Evolutionary conservation across 345 rosid genomes (phyloP), one percentile per base, ranked within the genome.

Genomic region (Gossypium raimondii): DNA sequence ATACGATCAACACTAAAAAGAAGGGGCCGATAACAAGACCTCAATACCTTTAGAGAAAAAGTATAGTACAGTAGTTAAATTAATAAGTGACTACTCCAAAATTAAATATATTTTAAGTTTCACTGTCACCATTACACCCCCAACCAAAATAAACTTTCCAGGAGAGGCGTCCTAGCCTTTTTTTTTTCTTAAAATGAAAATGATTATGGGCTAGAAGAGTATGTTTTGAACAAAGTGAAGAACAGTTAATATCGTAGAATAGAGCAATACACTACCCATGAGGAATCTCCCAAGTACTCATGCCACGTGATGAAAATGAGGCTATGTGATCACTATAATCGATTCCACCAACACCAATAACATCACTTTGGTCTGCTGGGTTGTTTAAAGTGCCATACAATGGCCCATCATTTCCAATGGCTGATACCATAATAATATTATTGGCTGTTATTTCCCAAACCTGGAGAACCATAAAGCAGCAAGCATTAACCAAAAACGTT

Each of bases 221-320:
- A 8, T 64, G 18, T 10, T n/a, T 5, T 7, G 41, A 34, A 43
- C 18, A 43, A n/a, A 64, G 34, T 13, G 14, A 18, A 67, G 16
- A 48, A 14, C 10, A 25, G 22, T 67, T 24, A 67, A 65, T 74
- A 64, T 13, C 34, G 16, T 70, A 67, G 69, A 67, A 76, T 69
- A 66, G 25, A 44, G 67, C 1, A 67, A 78, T 78, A 57, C 44
- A 69, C 66, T 89, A 95, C 99, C 99, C 99, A 79, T 93, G 99
- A 75, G 99, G 99, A 83, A 95, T 82, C 86, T 95, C 99, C 99
- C 98, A 95, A 73, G 99, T 93, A 89, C 98, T 95, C 99, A 95
- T 95, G 82, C 99, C 99, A 75, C 98, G 99, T 13, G 99, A 93
- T 57, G 99, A 94, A 83, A 94, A 94, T 69, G 99, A 89, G 56